Evolutionary conservation across 345 rosid genomes (phyloP).

Genomic region (Brassica carinata): DNA sequence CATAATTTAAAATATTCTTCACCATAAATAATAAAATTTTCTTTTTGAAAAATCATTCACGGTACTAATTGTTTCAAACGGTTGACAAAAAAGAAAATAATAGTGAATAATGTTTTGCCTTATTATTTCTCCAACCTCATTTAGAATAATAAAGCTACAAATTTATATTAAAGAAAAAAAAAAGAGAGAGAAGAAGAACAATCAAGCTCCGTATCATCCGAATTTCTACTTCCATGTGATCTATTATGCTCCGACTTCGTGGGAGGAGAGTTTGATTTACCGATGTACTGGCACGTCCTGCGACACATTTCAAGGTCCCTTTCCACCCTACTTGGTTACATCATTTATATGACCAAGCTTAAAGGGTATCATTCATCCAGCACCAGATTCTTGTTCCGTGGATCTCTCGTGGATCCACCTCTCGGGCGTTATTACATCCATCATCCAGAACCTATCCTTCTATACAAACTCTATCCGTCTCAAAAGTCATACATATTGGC

Average conservation of each 20-base stretch:
- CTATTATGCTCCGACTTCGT: constrained; percentile 28
- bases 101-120: background rate
- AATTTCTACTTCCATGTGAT: constrained; percentile 25
- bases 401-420: no score
- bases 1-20: background rate
- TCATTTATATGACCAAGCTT: no score
- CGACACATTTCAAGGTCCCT: constrained; percentile 14
- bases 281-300: constrained; percentile 47
- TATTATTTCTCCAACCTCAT: background rate
- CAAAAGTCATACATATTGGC: no score
- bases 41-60: background rate
- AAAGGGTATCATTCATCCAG: no score
- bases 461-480: no score
- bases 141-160: background rate
- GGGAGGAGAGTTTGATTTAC: constrained; percentile 40
- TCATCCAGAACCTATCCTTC: no score
- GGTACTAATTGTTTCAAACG: constrained; percentile 2
- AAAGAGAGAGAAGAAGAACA: background rate
- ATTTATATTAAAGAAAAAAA: no score
- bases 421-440: no score
- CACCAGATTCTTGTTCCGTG: no score
- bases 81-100: background rate
- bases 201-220: constrained; percentile 40
- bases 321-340: no score
- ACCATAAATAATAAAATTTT: background rate